Percentiles rank a stretch among this genome's conserved stretches.
Evolutionary conservation across 495 filamentous ascomycete species (phyloP).

Genomic region (Bathelium albidoporum): DNA sequence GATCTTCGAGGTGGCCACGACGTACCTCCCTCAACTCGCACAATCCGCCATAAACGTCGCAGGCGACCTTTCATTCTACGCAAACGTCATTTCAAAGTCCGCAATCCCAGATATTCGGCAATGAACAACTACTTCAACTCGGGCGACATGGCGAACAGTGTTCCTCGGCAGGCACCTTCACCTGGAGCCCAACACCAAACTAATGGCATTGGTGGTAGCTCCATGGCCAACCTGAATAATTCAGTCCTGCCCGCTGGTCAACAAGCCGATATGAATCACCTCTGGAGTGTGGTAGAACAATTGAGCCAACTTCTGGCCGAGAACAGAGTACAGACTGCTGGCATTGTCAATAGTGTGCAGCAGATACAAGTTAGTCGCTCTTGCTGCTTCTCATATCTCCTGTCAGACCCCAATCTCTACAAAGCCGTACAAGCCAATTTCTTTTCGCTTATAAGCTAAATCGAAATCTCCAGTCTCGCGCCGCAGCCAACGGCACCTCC

Average conservation of each 20-base stretch:
- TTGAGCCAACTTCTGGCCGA: constrained; percentile 64
- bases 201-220: background rate
- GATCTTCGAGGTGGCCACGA: background rate
- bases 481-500: constrained; percentile 19
- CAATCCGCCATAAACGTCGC: background rate
- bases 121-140: constrained; percentile 5
- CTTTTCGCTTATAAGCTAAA: background rate
- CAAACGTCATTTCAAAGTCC: too few relatives aligned
- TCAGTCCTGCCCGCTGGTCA: constrained; percentile 47
- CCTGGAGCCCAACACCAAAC: background rate
- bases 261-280: constrained; percentile 76
- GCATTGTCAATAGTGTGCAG: constrained; percentile 59
- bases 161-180: constrained; percentile 1
- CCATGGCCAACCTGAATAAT: background rate
- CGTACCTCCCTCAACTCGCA: background rate
- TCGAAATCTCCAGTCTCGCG: constrained; percentile 8
- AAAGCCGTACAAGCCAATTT: background rate
- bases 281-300: constrained; percentile 75
- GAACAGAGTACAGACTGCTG: constrained; percentile 65
- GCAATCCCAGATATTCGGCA: background rate
- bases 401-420: background rate
- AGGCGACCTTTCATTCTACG: background rate
- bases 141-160: background rate
- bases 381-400: background rate
- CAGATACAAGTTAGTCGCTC: constrained; percentile 42